Evolutionary conservation across 305 asterid species (phyloP).

Genomic region (Fraxinus floribunda): DNA sequence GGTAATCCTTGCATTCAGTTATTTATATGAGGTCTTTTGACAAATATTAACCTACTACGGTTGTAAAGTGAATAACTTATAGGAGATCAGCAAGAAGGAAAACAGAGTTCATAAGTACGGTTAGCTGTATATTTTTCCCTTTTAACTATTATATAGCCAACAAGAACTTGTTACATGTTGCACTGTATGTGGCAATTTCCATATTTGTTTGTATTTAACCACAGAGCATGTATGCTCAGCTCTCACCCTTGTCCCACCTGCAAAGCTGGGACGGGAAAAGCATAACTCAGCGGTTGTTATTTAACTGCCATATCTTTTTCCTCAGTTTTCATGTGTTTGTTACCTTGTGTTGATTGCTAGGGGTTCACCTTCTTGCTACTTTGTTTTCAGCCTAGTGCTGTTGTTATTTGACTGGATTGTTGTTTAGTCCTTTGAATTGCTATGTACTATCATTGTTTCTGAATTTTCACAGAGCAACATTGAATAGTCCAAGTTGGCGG

Average conservation of each 20-base stretch:
- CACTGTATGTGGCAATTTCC: background rate
- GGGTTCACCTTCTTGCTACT: background rate
- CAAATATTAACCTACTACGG: background rate
- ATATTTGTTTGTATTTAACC: background rate
- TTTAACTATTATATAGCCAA: background rate
- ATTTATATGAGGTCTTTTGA: background rate
- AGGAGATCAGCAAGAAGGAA: slow-evolving; percentile 3
- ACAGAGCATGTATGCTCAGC: background rate
- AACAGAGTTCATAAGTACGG: background rate
- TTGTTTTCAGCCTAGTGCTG: background rate
- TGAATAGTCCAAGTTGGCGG: background rate
- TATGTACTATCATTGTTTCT: background rate
- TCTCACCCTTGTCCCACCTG: background rate
- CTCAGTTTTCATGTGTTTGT: background rate
- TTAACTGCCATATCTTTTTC: background rate
- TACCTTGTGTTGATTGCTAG: background rate
- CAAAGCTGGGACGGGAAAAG: background rate
- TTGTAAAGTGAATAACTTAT: background rate
- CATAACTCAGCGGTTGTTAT: background rate
- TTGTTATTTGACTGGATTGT: background rate
- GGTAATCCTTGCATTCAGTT: background rate
- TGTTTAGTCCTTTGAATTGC: background rate
- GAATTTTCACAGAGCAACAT: background rate
- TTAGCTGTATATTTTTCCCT: background rate
- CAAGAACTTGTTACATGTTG: background rate